phyloP scores from a whole-genome alignment of 495 filamentous ascomycete genomes.

The Penicillium verhagenii region DNA sequence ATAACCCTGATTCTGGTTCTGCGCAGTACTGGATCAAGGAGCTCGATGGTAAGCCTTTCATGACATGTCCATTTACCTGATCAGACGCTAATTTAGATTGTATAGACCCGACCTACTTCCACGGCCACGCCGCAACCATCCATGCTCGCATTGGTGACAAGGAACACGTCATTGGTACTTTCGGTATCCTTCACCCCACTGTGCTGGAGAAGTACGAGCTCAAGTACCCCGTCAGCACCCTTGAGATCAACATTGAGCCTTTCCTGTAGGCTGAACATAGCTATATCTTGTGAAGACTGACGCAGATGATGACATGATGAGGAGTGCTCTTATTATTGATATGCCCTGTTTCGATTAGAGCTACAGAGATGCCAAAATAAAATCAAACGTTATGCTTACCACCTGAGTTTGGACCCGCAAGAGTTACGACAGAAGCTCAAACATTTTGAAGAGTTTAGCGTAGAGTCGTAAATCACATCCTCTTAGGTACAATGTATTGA shows the following conservation, averaged over 20 bases:
- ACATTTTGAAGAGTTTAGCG: no score
- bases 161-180: conserved; percentile 72
- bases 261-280: conserved; percentile 62
- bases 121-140: conserved; percentile 82
- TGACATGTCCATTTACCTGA: no score
- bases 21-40: conserved; percentile 90
- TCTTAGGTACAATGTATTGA: no score
- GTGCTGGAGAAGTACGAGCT: conserved; percentile 94
- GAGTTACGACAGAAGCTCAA: no score
- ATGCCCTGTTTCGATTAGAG: conserved; percentile 18
- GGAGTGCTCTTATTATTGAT: conserved; percentile 16
- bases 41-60: conserved; percentile 64
- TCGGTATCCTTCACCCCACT: conserved; percentile 90
- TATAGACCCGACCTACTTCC: conserved; percentile 82
- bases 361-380: conserved; percentile 19
- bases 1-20: conserved; percentile 52
- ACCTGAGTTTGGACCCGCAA: no score
- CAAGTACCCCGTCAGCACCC: conserved; percentile 87
- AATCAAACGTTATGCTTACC: conserved; percentile 13
- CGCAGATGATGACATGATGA: conserved; percentile 27
- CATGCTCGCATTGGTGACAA: conserved; percentile 69
- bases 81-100: conserved; percentile 8
- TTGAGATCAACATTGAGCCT: conserved; percentile 93
- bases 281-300: conserved; percentile 6
- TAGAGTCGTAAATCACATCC: no score